A percentile compares a stretch with the other conserved stretches of the same genome.
Conservation (phyloP, 2,329 filamentous ascomycete genomes). For the Monosporascus sp. region DNA sequence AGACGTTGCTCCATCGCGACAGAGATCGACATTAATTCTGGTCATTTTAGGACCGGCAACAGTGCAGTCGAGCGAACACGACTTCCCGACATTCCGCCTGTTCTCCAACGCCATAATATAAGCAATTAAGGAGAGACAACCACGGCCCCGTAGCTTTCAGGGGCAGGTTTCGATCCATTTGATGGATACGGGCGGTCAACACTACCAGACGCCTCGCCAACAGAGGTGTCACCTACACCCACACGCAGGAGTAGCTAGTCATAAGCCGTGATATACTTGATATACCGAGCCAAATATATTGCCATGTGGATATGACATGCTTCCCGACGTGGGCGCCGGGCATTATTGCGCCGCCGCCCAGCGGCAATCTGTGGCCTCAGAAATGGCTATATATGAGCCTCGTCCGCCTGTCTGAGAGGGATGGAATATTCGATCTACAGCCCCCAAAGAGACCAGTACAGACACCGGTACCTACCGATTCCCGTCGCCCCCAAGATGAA, state of each 20-base stretch:
- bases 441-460: no score
- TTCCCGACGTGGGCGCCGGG: neutral
- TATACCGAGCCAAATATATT: neutral
- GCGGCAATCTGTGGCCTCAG: no score
- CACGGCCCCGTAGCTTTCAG: neutral
- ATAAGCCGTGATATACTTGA: neutral
- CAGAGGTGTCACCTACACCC: neutral
- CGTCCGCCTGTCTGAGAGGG: no score
- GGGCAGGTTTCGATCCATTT: neutral
- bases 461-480: no score
- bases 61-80: no score
- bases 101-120: neutral
- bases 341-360: no score
- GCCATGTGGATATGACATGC: neutral
- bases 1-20: no score
- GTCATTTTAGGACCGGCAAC: neutral
- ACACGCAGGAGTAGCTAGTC: neutral
- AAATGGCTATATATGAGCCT: no score
- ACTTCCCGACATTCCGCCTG: neutral
- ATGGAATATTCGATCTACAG: no score
- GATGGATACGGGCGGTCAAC: neutral
- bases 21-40: neutral
- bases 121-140: neutral
- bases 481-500: slow-evolving; percentile 9
- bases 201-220: neutral